Base-by-base conservation (phyloP, 768 basidiomycete species). In the Hygrophoropsis aurantiaca region DNA sequence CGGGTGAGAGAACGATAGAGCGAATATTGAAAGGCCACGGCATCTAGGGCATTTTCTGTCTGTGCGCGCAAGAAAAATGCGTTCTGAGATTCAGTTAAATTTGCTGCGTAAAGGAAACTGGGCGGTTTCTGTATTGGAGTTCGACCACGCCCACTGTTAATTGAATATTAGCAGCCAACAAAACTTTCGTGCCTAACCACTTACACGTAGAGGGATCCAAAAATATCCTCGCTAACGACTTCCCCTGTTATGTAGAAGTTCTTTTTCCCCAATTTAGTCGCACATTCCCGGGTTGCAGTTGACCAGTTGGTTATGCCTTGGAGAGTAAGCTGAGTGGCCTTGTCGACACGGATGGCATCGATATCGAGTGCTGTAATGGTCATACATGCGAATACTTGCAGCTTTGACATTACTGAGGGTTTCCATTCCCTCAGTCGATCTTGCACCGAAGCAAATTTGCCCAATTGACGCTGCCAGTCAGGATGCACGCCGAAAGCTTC, bases 401-500 rank as follows among this genome's bases (percentile, higher is more conserved):
- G 81, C 67, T 86, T 90, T 7, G 74, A 76, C 78, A 88, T 84
- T 42, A 94, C 91, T 2, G 72, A 60, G 0, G 90, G 82, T 19
- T 82, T 79, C 94, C 94, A 97, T 72, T 97, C 94, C 37, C 93
- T 80, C 30, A 95, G 81, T 78, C 94, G 90, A 65, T 97, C 94
- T 61, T 97, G 94, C 3, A 95, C 94, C 47, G 93, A 94, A 30
- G 94, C 92, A 66, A 95, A 95, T 62, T 97, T 97, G 55, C 91
- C 82, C 19, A 97, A 72, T 65, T 97, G 89, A 77, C 94, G 93
- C 61, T 95, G 81, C 88, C 84, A 93, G 70, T 91, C 87, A 37
- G 88, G 90, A 68, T 91, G 89, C 23, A 97, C 93, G 85, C 94
- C 94, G 62, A 95, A 95, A 53, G 94, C 94, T 66, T 97, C 94